Evolutionary conservation across 2,329 filamentous ascomycete genomes (phyloP).

Genomic region (Pseudogymnoascus sp.): DNA sequence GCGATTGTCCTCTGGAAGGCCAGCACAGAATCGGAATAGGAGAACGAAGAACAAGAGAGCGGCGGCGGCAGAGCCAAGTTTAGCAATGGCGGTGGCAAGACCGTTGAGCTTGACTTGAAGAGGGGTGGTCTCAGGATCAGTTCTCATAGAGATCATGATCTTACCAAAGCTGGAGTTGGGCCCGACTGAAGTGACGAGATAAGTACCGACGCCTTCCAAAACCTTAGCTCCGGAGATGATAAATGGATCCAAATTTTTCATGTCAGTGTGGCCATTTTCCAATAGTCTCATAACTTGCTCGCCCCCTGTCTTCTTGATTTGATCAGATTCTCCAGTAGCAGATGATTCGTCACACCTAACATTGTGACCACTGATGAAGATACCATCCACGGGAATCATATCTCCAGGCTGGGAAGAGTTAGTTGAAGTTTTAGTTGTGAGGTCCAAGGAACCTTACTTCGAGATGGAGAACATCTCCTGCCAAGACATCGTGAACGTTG

Average conservation of each 20-base stretch:
- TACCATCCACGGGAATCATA: conserved; percentile 63
- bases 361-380: conserved; percentile 59
- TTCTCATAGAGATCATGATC: conserved; percentile 69
- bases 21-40: conserved; percentile 68
- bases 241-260: conserved; percentile 68
- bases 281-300: conserved; percentile 59
- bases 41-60: conserved; percentile 70
- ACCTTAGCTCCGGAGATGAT: conserved; percentile 75
- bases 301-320: conserved; percentile 59
- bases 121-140: conserved; percentile 71
- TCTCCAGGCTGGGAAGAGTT: conserved; percentile 50
- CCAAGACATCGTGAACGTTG: conserved; percentile 62
- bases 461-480: conserved; percentile 66
- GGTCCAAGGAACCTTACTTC: conserved; percentile 49
- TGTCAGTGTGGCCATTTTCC: conserved; percentile 46
- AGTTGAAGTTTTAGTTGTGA: conserved; percentile 45
- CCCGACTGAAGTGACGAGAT: conserved; percentile 70
- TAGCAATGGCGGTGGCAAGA: conserved; percentile 71
- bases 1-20: conserved; percentile 44
- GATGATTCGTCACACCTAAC: conserved; percentile 68
- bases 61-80: conserved; percentile 64
- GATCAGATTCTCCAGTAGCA: conserved; percentile 67
- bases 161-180: conserved; percentile 69
- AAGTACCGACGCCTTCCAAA: conserved; percentile 67
- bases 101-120: conserved; percentile 71